phyloP scores from a whole-genome alignment of 805 yeast genomes.

The Wickerhamiella azyma region DNA sequence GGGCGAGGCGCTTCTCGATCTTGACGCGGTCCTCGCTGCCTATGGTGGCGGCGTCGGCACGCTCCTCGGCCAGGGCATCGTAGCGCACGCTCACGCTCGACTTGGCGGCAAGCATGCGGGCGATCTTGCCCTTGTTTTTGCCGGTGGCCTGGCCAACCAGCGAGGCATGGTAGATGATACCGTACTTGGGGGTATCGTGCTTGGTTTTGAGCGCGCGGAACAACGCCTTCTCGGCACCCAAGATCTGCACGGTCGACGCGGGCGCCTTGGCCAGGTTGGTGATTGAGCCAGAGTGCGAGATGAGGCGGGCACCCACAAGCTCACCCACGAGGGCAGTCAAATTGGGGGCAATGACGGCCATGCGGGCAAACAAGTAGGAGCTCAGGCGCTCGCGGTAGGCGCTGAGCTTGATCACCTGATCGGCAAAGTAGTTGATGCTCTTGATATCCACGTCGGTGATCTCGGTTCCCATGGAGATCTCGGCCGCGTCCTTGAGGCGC shows the following conservation, averaged over 20 bases:
- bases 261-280: constrained; percentile 95
- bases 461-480: constrained; percentile 99
- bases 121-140: constrained; percentile 96
- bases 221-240: constrained; percentile 98
- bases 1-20: constrained; percentile 88
- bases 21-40: constrained; percentile 85
- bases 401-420: constrained; percentile 90
- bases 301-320: constrained; percentile 94
- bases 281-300: constrained; percentile 93
- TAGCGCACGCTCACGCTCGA: constrained; percentile 94
- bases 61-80: constrained; percentile 93
- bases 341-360: constrained; percentile 99
- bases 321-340: constrained; percentile 92
- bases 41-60: constrained; percentile 88
- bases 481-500: constrained; percentile 90
- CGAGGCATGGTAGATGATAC: constrained; percentile 92
- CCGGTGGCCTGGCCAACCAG: constrained; percentile 97
- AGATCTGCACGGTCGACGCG: constrained; percentile 93
- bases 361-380: constrained; percentile 79
- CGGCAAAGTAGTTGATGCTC: constrained; percentile 83
- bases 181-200: constrained; percentile 97
- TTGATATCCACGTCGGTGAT: constrained; percentile 81
- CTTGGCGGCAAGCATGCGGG: constrained; percentile 96
- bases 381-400: constrained; percentile 94
- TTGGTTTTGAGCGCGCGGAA: constrained; percentile 98